A percentile compares a stretch with the other conserved stretches of the same genome.
These are phyloP conservation scores for Phaeosphaeriaceae sp. DNA, from an alignment of 2,329 filamentous ascomycete genomes.

Conservation along the genomic window DNA sequence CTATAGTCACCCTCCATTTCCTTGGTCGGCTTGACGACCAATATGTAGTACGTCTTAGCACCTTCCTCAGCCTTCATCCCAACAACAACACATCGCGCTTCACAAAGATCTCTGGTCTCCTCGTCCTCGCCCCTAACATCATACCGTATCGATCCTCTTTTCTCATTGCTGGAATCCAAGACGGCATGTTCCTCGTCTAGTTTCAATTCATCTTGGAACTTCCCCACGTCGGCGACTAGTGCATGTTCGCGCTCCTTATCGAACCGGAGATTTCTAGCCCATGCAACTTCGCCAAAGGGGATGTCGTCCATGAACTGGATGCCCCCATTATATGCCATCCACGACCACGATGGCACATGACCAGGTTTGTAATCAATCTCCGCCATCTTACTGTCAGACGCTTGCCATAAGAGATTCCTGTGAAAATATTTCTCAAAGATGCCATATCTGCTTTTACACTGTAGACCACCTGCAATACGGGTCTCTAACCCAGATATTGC, in stretches of 20 bases:
- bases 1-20: not conserved
- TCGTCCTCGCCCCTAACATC: not conserved
- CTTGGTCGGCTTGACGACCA: not conserved
- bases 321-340: constrained; percentile 12
- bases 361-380: constrained; percentile 10
- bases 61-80: not conserved
- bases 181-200: not conserved
- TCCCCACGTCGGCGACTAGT: not conserved
- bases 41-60: not conserved
- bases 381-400: constrained; percentile 6
- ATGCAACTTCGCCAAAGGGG: constrained; percentile 6
- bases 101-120: not conserved
- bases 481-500: constrained; percentile 18
- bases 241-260: not conserved
- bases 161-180: not conserved
- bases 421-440: constrained; percentile 16
- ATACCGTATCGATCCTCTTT: not conserved
- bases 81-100: too few species aligned
- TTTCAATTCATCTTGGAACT: not conserved
- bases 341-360: constrained; percentile 8
- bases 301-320: constrained; percentile 9
- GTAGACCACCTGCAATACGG: constrained; percentile 8
- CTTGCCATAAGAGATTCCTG: constrained; percentile 20
- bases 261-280: not conserved
- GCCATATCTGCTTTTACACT: constrained; percentile 12